Base-by-base conservation (phyloP, 768 basidiomycete species). In the Chalciporus chontae region DNA sequence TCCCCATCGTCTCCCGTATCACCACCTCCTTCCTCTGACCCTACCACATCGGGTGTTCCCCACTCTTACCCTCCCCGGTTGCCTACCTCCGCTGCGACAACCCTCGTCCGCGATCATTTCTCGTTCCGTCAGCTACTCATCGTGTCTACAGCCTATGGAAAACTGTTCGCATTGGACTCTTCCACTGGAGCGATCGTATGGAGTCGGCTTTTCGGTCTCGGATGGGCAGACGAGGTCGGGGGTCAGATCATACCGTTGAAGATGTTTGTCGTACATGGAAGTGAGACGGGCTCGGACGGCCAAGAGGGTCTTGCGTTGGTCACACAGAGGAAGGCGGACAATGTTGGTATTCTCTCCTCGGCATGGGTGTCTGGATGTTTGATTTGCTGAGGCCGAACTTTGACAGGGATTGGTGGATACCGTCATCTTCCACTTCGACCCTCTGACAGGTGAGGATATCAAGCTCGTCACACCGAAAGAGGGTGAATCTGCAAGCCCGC, bases 101-200 rank as follows among this genome's bases (percentile, higher is more conserved):
- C 69, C 0, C 72, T 85, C 0, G 70, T 74, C 50, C 81, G 90
- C 5, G 92, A 94, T 60, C 68, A 83, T 0, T 95, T 94, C 63
- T 93, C 92, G 0, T 91, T 96, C 69, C 77, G 86, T 32, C 90
- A 96, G 62, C 66, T 96, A 24, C 78, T 94, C 40, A 78, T 95
- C 4, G 77, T 73, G 6, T 87, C 83, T 0, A 91, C 88, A 3
- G 56, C 72, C 1, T 73, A 77, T 24, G 91, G 92, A 2, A 92
- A 90, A 59, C 56, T 94, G 0, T 92, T 83, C 59, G 94, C 84
- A 0, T 68, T 97, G 38, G 92, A 96, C 58, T 86, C 89, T 1
- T 78, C 81, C 9, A 87, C 75, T 39, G 94, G 94, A 0, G 72
- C 77, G 2, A 74, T 91, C 26, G 61, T 95, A 2, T 97, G 94